Base-by-base conservation (phyloP, 805 yeast species). In the Pichia ethanolica region DNA sequence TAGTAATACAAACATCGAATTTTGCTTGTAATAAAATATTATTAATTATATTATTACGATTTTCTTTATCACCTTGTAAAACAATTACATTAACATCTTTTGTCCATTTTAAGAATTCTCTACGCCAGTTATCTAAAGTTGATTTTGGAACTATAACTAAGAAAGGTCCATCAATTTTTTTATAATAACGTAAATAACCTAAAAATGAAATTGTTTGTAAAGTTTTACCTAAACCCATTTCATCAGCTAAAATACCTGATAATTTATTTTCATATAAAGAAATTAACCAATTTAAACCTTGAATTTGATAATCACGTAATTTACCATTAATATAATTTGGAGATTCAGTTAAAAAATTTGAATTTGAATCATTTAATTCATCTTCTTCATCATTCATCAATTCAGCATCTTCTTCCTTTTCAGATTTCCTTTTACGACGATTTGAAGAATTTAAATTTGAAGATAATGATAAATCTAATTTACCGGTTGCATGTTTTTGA, bases 141-240 rank as follows among this genome's bases (percentile, higher is more conserved):
- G 97, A 88, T 65, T 93, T 93, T 10, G 99, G 99, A 3, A 90
- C 98, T 51, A 91, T 84, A 30, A 93, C 81, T 42, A 93, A 78
- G 61, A 84, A 88, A 0, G 99, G 99, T 0, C 99, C 99, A 53
- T 83, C 85, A 13, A 90, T 77, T 32, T 81, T 77, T 58, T 82
- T 82, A 48, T 82, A 72, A 62, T 88, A 89, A 55, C 97, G 77
- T 52, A 93, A 68, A 63, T 86, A 89, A 0, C 97, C 98, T 44
- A 91, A 69, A 59, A 91, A 93, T 1, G 98, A 80, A 43, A 91
- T 89, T 0, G 98, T 91, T 68, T 91, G 99, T 49, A 93, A 71
- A 5, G 99, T 91, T 67, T 91, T 91, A 49, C 99, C 99, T 39
- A 91, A 74, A 3, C 99, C 99, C 99, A 93, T 91, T 65, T 91